phyloP scores from a whole-genome alignment of 2,329 filamentous ascomycete species.

The Ploettnerulaceae sp. region DNA sequence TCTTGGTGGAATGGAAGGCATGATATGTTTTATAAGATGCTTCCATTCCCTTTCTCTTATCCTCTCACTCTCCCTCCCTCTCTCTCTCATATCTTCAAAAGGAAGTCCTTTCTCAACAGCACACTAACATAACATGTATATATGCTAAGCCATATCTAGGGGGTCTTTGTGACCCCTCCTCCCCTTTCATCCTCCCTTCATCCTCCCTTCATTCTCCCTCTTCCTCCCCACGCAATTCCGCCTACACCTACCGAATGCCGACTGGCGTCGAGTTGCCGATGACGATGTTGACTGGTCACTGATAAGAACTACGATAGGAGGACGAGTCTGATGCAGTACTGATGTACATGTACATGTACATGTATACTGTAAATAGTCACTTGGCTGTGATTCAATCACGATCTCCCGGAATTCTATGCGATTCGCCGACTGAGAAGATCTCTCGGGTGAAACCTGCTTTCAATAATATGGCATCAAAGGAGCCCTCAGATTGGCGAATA shows the following conservation, averaged over 20 bases:
- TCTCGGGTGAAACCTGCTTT: not conserved
- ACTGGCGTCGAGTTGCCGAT: too few relatives aligned
- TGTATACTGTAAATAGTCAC: too few relatives aligned
- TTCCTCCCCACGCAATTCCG: constrained; percentile 1
- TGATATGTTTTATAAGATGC: too few relatives aligned
- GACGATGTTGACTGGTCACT: too few relatives aligned
- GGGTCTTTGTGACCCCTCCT: not conserved
- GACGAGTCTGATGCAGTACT: too few relatives aligned
- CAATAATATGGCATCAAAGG: not conserved
- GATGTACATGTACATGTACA: too few relatives aligned
- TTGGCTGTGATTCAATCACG: constrained; percentile 2
- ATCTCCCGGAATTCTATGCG: not conserved
- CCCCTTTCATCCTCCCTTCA: not conserved
- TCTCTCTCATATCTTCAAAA: too few relatives aligned
- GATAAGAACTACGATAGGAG: constrained; percentile 2
- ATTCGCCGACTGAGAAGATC: constrained; percentile 7
- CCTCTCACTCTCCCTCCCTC: too few relatives aligned
- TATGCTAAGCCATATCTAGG: not conserved
- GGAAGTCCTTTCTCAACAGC: too few relatives aligned
- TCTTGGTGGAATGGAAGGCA: too few relatives aligned
- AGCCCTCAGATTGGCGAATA: constrained; percentile 9
- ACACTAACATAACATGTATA: too few relatives aligned
- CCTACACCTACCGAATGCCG: constrained; percentile 3
- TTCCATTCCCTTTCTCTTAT: too few relatives aligned
- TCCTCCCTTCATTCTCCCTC: not conserved